These are phyloP conservation scores for Daldinia bambusicola DNA, from an alignment of 495 filamentous ascomycete species.

Conservation along the genomic window DNA sequence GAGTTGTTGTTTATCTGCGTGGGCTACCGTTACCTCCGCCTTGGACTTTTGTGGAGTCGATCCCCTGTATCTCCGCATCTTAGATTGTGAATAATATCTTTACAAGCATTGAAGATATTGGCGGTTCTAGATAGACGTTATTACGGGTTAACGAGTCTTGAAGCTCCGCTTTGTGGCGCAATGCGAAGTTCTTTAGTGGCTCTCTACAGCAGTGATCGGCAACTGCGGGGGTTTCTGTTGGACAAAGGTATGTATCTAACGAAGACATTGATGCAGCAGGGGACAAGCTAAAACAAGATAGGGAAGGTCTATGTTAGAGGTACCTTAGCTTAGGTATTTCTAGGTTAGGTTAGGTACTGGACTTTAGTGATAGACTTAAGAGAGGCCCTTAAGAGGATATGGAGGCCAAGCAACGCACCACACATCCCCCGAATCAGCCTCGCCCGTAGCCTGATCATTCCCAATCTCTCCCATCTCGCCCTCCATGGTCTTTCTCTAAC, in stretches of 20 bases:
- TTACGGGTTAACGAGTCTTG: background rate
- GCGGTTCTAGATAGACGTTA: background rate
- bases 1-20: background rate
- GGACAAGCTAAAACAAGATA: slow-evolving; percentile 6
- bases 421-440: slow-evolving; percentile 45
- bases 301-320: too few relatives aligned
- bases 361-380: too few relatives aligned
- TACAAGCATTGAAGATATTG: background rate
- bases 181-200: background rate
- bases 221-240: background rate
- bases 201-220: background rate
- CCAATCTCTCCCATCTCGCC: slow-evolving; percentile 35
- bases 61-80: background rate
- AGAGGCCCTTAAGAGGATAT: too few relatives aligned
- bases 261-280: slow-evolving; percentile 10
- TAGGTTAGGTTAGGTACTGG: too few relatives aligned
- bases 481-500: slow-evolving; percentile 22
- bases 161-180: background rate
- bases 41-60: background rate
- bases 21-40: background rate
- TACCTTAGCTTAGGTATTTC: too few relatives aligned
- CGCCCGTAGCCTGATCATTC: slow-evolving; percentile 47
- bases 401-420: slow-evolving; percentile 30
- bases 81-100: background rate
- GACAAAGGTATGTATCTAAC: slow-evolving; percentile 21